Conservation (phyloP, 768 basidiomycete species). For the Lactarius sp. region DNA sequence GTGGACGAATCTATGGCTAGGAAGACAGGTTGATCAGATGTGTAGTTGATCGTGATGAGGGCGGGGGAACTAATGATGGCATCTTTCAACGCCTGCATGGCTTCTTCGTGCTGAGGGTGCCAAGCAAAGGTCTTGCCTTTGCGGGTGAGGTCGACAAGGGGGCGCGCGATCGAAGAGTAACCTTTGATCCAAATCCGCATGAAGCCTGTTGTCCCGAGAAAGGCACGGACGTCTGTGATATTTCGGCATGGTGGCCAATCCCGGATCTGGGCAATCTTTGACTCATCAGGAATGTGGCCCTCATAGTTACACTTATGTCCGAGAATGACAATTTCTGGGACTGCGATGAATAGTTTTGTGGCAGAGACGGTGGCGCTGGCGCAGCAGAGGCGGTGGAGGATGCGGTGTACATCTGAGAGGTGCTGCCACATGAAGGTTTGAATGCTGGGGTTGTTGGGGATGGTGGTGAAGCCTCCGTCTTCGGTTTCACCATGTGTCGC, state of each 20-base stretch:
- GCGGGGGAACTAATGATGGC: background rate
- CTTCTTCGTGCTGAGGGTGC: background rate
- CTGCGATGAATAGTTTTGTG: background rate
- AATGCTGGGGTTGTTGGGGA: background rate
- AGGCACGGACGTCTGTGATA: too few species aligned
- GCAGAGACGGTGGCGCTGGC: too few species aligned
- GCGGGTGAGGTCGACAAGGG: background rate
- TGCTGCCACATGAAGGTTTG: too few species aligned
- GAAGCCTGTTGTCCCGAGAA: conserved; percentile 27
- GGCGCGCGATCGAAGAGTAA: conserved; percentile 4
- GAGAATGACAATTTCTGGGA: conserved; percentile 34
- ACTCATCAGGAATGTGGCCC: too few species aligned
- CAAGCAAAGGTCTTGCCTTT: conserved; percentile 19
- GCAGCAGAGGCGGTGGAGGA: too few species aligned
- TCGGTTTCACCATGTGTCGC: background rate
- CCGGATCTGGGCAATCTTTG: too few species aligned
- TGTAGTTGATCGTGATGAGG: conserved; percentile 19
- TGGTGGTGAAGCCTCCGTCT: background rate
- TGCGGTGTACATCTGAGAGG: background rate
- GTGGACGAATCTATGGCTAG: conserved; percentile 25
- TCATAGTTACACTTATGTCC: too few species aligned
- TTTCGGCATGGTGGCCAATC: too few species aligned
- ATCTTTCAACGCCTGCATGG: background rate
- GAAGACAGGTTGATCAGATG: too few species aligned
- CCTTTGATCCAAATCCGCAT: background rate